These are phyloP conservation scores for Paramecium sonneborni DNA, from an alignment of 73 alveolate species.

Conservation along the genomic window DNA sequence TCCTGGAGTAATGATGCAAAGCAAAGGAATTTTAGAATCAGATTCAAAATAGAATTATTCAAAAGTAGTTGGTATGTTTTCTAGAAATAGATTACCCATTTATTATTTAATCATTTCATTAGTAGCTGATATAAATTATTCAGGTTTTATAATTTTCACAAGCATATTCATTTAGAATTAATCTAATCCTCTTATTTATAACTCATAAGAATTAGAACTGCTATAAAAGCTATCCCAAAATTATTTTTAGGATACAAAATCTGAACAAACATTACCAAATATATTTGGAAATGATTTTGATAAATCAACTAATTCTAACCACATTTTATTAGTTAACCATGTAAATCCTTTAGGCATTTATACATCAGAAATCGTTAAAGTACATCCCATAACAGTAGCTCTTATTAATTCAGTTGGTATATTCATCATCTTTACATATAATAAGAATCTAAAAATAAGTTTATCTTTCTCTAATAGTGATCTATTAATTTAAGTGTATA, in stretches of 20 bases:
- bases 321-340: conserved; percentile 90
- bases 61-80: conserved; percentile 92
- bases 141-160: conserved; percentile 94
- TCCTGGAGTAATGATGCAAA: conserved; percentile 96
- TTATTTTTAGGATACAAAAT: conserved; percentile 67
- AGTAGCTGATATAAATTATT: conserved; percentile 91
- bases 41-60: conserved; percentile 91
- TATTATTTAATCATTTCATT: conserved; percentile 85
- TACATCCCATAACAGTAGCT: conserved; percentile 93
- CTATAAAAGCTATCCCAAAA: conserved; percentile 63
- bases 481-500: conserved; percentile 82
- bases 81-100: conserved; percentile 77
- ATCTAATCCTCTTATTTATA: background rate
- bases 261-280: conserved; percentile 21
- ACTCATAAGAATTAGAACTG: background rate
- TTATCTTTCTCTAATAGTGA: conserved; percentile 95
- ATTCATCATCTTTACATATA: conserved; percentile 86
- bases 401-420: conserved; percentile 77
- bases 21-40: conserved; percentile 85
- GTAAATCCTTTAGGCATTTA: conserved; percentile 84
- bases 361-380: conserved; percentile 72
- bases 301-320: conserved; percentile 91
- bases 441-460: conserved; percentile 84
- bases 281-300: conserved; percentile 85
- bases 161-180: conserved; percentile 64